A percentile compares a stretch with the other conserved stretches of the same genome.
Conservation (phyloP, 2,329 filamentous ascomycete species). For the Echinosphaeria canescens region DNA sequence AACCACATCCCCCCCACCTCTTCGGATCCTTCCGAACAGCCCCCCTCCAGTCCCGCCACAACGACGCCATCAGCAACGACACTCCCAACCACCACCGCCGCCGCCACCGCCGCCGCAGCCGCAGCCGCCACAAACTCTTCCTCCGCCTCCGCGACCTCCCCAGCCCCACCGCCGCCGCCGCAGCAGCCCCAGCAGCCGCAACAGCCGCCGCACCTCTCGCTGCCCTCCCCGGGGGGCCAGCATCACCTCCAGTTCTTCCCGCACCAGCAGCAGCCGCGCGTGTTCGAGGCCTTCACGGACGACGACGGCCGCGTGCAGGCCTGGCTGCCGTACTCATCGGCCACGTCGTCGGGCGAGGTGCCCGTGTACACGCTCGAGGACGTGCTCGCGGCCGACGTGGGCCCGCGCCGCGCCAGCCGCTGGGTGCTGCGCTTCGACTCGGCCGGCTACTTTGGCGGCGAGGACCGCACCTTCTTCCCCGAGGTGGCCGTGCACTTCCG, state of each 20-base stretch:
- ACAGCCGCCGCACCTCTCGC: slow-evolving; percentile 10
- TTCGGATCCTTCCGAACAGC: too few species aligned
- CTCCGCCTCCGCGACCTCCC: slow-evolving; percentile 13
- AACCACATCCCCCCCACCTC: slow-evolving; percentile 9
- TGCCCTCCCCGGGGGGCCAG: slow-evolving; percentile 3
- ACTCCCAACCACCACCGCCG: slow-evolving; percentile 9
- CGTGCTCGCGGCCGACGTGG: slow-evolving; percentile 20
- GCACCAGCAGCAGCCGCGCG: slow-evolving; percentile 14
- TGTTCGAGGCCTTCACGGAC: slow-evolving; percentile 50
- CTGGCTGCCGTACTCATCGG: slow-evolving; percentile 40
- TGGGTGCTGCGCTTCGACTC: slow-evolving; percentile 59
- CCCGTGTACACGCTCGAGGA: slow-evolving; percentile 35
- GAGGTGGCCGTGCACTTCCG: slow-evolving; percentile 31
- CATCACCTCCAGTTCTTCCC: too few species aligned
- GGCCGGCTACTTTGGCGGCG: slow-evolving; percentile 43
- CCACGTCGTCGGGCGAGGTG: slow-evolving; percentile 27
- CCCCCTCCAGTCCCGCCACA: too few species aligned
- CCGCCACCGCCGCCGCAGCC: slow-evolving; percentile 4
- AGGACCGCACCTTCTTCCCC: slow-evolving; percentile 37
- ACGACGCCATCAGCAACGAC: too few species aligned
- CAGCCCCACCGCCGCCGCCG: too few species aligned
- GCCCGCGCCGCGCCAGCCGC: slow-evolving; percentile 16
- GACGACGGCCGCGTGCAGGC: slow-evolving; percentile 50
- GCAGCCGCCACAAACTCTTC: too few species aligned
- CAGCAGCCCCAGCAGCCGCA: too few species aligned